Percentiles rank a stretch among this genome's conserved stretches.
Evolutionary conservation across 169 alveolate species (phyloP).

Genomic region (Eimeria sp.): DNA sequence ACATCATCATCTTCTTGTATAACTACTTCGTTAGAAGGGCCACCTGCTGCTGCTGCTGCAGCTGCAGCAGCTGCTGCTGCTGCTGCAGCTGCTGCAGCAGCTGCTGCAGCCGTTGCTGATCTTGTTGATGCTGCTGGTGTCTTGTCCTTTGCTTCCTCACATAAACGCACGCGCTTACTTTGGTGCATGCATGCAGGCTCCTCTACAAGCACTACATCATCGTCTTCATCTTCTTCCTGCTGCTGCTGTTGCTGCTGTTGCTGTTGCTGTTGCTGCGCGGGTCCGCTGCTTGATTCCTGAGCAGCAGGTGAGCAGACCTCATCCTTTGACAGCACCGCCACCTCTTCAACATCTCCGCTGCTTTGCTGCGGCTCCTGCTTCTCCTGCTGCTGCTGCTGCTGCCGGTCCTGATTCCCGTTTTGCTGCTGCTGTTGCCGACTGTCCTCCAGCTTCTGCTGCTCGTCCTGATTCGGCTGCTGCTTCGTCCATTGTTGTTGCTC

Average conservation of each 20-base stretch:
- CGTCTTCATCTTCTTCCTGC: conserved; percentile 21
- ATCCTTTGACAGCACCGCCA: neutral
- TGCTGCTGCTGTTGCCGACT: conserved; percentile 5
- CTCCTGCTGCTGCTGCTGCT: conserved; percentile 32
- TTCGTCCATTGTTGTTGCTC: neutral
- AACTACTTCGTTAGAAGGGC: neutral
- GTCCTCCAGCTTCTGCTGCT: neutral
- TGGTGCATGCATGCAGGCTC: neutral
- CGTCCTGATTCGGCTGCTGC: neutral
- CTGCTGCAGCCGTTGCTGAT: too few species aligned
- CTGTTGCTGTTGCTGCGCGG: neutral
- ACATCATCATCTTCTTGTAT: neutral
- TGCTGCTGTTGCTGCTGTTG: conserved; percentile 12
- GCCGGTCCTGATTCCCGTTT: neutral
- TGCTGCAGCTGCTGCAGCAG: too few species aligned
- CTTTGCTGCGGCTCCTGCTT: neutral
- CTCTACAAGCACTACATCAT: neutral
- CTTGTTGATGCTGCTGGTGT: too few species aligned
- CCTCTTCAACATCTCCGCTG: neutral
- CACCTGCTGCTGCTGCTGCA: conserved; percentile 21
- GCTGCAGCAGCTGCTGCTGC: conserved; percentile 34
- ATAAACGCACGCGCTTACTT: neutral
- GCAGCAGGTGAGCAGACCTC: too few species aligned
- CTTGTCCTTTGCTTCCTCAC: too few species aligned
- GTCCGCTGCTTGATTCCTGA: too few species aligned